Conservation (phyloP, 768 basidiomycete species). For the Xerocomellus amylosporus region DNA sequence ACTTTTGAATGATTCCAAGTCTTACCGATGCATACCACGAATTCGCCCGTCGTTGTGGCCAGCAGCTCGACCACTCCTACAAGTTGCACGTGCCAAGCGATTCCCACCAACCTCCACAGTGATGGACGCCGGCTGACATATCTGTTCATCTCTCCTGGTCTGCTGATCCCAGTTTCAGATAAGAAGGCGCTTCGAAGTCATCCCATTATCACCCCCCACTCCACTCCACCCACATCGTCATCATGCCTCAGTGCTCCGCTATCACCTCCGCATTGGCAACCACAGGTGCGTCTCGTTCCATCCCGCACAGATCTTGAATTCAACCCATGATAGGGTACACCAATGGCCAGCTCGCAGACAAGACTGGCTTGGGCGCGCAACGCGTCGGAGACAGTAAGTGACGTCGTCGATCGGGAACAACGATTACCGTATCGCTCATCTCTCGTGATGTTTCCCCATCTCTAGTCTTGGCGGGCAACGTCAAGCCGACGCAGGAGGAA, state of each 20-base stretch:
- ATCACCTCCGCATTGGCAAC: constrained; percentile 49
- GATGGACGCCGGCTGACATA: no score
- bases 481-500: constrained; percentile 45
- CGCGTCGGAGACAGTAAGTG: constrained; percentile 55
- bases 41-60: no score
- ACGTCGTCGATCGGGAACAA: background rate
- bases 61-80: background rate
- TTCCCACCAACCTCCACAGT: no score
- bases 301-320: background rate
- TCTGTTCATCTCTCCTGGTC: constrained; percentile 12
- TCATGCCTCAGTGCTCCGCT: constrained; percentile 53
- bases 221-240: constrained; percentile 39
- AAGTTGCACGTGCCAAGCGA: background rate
- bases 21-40: no score
- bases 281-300: constrained; percentile 39
- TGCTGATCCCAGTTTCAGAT: constrained; percentile 11
- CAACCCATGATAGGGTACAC: constrained; percentile 1
- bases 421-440: background rate
- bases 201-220: background rate
- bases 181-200: constrained; percentile 7
- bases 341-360: constrained; percentile 40
- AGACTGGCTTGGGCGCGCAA: constrained; percentile 41
- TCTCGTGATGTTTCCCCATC: background rate
- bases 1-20: no score
- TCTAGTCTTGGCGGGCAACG: constrained; percentile 48